Evolutionary conservation across 768 basidiomycete species (phyloP).

Genomic region (Serpula lacrymans): DNA sequence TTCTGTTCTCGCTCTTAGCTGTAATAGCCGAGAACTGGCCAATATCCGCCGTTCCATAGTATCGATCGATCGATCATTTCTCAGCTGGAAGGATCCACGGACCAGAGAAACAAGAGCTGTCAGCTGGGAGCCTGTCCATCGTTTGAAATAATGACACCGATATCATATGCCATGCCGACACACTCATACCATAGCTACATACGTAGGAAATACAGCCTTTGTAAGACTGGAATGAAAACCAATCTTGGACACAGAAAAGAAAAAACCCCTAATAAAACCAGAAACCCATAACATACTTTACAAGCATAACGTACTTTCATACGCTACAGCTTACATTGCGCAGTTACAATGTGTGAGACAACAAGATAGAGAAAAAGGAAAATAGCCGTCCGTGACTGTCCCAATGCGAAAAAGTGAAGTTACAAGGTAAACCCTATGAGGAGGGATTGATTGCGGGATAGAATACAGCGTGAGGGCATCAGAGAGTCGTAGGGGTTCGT

Average conservation of each 20-base stretch:
- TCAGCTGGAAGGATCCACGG: neutral
- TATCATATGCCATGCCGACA: too few species aligned
- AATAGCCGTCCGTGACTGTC: conserved; percentile 13
- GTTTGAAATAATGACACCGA: too few species aligned
- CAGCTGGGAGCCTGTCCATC: too few species aligned
- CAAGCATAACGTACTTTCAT: conserved; percentile 35
- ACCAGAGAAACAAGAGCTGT: neutral
- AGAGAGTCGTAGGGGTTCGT: conserved; percentile 20
- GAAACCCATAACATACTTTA: conserved; percentile 28
- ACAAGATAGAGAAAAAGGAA: conserved; percentile 5
- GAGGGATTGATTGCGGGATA: conserved; percentile 15
- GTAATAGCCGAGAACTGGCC: too few species aligned
- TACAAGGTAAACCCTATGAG: conserved; percentile 21
- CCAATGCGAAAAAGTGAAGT: conserved; percentile 19
- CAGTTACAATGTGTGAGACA: conserved; percentile 24
- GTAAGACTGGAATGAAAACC: too few species aligned
- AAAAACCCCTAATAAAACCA: conserved; percentile 8
- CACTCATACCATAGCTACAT: too few species aligned
- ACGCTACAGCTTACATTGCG: conserved; percentile 27
- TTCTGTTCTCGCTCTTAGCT: too few species aligned
- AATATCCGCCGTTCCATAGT: neutral
- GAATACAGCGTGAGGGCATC: conserved; percentile 25
- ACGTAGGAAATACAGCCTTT: too few species aligned
- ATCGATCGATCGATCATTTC: neutral
- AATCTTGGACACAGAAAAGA: conserved; percentile 4